These are phyloP conservation scores for Colletotrichum euphorbiae DNA, from an alignment of 2,329 filamentous ascomycete species.

Conservation along the genomic window DNA sequence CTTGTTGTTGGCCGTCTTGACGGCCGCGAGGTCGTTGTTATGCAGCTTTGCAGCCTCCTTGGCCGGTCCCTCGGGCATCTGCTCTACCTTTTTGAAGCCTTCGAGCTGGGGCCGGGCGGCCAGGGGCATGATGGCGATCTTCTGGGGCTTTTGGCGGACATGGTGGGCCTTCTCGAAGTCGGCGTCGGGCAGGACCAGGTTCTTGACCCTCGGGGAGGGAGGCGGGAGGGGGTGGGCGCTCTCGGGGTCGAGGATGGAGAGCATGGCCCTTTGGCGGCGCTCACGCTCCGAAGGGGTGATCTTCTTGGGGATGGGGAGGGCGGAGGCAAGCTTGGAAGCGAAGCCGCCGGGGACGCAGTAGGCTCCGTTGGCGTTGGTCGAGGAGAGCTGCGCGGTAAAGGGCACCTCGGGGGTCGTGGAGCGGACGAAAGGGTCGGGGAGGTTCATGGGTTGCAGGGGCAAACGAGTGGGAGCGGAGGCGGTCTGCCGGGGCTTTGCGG, in stretches of 20 bases:
- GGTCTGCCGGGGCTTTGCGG: fast-evolving
- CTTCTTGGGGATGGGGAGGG: conserved; percentile 42
- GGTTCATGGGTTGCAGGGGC: neutral
- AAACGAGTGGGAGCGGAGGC: neutral
- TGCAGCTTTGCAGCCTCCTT: conserved; percentile 10
- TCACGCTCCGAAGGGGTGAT: conserved; percentile 37
- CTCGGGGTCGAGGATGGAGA: conserved; percentile 43
- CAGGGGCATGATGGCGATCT: neutral
- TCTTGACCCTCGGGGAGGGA: conserved; percentile 21
- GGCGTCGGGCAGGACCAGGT: neutral
- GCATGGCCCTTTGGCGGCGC: conserved; percentile 42
- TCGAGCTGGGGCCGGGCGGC: conserved; percentile 18
- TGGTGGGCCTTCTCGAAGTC: neutral
- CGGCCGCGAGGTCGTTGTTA: conserved; percentile 46
- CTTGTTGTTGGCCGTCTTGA: conserved; percentile 45
- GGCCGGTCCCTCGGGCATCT: conserved; percentile 33
- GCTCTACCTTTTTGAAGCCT: conserved; percentile 40
- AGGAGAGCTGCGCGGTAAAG: neutral
- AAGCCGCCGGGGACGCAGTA: conserved; percentile 4
- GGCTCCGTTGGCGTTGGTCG: neutral
- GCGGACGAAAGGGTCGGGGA: neutral
- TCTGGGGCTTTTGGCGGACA: neutral
- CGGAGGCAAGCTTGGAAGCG: conserved; percentile 40
- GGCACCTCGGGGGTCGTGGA: conserved; percentile 8
- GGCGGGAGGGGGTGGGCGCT: conserved; percentile 47